Percentiles rank a stretch among this genome's conserved stretches.
These are phyloP conservation scores for Lomentospora prolificans DNA, from an alignment of 2,329 filamentous ascomycete species.

Conservation along the genomic window DNA sequence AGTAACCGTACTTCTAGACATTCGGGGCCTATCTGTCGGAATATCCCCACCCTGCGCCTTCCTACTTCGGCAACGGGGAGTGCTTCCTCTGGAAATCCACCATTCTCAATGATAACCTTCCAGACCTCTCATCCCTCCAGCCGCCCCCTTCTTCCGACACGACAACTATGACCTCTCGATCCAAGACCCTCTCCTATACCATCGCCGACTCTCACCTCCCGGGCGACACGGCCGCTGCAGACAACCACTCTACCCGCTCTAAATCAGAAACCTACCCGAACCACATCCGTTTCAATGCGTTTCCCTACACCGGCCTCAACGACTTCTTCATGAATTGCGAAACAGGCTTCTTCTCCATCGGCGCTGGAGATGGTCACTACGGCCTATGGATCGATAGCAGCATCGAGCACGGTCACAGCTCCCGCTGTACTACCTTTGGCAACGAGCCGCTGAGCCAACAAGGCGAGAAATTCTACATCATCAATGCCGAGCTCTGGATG, in stretches of 20 bases:
- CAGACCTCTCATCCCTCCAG: slow-evolving; percentile 29
- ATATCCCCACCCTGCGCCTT: slow-evolving; percentile 65
- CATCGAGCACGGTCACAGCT: slow-evolving; percentile 75
- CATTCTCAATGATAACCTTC: slow-evolving; percentile 24
- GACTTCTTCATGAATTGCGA: slow-evolving; percentile 97
- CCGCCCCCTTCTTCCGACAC: slow-evolving; percentile 44
- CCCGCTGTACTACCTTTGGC: slow-evolving; percentile 80
- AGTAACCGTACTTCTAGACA: slow-evolving; percentile 35
- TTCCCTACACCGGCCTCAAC: slow-evolving; percentile 90
- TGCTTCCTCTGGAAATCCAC: slow-evolving; percentile 66
- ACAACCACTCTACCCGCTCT: background rate
- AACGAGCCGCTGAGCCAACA: slow-evolving; percentile 92
- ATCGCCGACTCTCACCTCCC: slow-evolving; percentile 14
- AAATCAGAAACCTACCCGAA: slow-evolving; percentile 36
- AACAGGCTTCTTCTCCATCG: slow-evolving; percentile 71
- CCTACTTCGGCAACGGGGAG: slow-evolving; percentile 94
- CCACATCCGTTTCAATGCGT: slow-evolving; percentile 91
- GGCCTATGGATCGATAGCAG: slow-evolving; percentile 87
- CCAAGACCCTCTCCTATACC: slow-evolving; percentile 26
- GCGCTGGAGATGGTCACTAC: slow-evolving; percentile 81
- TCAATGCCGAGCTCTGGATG: slow-evolving; percentile 91
- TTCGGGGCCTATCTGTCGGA: slow-evolving; percentile 96
- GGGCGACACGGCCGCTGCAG: slow-evolving; percentile 22
- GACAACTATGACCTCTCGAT: slow-evolving; percentile 31
- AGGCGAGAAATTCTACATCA: slow-evolving; percentile 80